Evolutionary conservation across 345 rosid genomes (phyloP), one percentile per base, ranked within the genome.

Genomic region (Salix caprea): DNA sequence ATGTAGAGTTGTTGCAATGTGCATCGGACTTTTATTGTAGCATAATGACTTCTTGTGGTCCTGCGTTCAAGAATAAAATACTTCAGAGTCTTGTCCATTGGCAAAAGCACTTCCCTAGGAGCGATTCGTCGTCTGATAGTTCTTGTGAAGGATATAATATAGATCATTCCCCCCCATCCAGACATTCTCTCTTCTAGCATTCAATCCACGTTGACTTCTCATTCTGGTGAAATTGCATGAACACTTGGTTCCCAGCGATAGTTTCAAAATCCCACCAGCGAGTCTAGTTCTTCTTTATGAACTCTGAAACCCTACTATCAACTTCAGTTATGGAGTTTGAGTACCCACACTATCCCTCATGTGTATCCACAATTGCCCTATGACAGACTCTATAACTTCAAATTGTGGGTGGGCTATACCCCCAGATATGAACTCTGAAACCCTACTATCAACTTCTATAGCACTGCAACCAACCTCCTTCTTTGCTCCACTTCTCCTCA

Each of bases 201-300:
- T 69, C 76, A 67, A 48, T 74, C 5, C 52, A 56, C 36, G 37
- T 77, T 79, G 64, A 40, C 12, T 48, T 1, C 64, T 5, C 65
- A 19, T 56, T 66, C 82, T 74, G 44, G 69, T 79, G 69, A 65
- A 65, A 84, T 92, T 85, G 84, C 95, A 92, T 97, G 92, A 94
- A 84, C 98, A 94, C 79, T 76, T 94, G 84, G 97, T 97, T 81
- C 97, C 97, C 72, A n/a, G n/a, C n/a, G n/a, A n/a, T n/a, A n/a
- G n/a, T n/a, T n/a, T n/a, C n/a, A n/a, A n/a, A n/a, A n/a, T n/a
- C n/a, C n/a, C n/a, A n/a, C n/a, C n/a, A n/a, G n/a, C n/a, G n/a
- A n/a, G n/a, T n/a, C n/a, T n/a, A n/a, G n/a, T n/a, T 92, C 79
- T 93, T 87, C 82, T 79, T 88, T 6, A 5, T 34, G 37, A 5